Conservation (phyloP, 1,284 basidiomycete genomes). For the Malassezia furfur region DNA sequence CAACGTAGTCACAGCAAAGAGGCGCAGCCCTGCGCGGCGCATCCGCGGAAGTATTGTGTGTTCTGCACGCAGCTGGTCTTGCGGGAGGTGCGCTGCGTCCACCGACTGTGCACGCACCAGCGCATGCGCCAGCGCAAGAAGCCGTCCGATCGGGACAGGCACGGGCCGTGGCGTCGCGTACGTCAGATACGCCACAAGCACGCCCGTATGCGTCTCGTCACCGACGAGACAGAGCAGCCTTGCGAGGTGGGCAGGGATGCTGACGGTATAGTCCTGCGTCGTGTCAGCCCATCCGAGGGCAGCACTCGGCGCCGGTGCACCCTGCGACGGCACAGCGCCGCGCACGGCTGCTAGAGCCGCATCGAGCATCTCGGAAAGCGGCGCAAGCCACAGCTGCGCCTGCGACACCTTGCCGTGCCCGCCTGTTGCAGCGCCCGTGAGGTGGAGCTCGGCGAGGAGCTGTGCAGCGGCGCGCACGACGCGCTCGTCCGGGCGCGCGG, state of each 20-base stretch:
- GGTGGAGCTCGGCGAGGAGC: slow-evolving; percentile 25
- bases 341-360: slow-evolving; percentile 18
- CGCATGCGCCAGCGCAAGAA: slow-evolving; percentile 47
- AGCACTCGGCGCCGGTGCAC: background rate
- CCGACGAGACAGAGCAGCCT: slow-evolving; percentile 22
- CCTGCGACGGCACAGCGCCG: slow-evolving; percentile 18
- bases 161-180: slow-evolving; percentile 60
- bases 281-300: slow-evolving; percentile 2
- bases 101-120: slow-evolving; percentile 19
- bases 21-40: slow-evolving; percentile 19
- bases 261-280: slow-evolving; percentile 5
- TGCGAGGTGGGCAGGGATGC: slow-evolving; percentile 17
- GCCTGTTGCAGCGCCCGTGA: slow-evolving; percentile 24
- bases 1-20: slow-evolving; percentile 20
- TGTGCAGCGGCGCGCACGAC: slow-evolving; percentile 18
- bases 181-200: slow-evolving; percentile 19
- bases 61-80: slow-evolving; percentile 22
- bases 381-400: slow-evolving; percentile 30
- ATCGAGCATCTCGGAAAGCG: slow-evolving; percentile 17
- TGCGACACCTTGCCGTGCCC: slow-evolving; percentile 20
- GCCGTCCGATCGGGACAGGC: slow-evolving; percentile 60
- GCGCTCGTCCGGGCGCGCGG: background rate
- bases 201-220: background rate
- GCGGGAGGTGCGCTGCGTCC: background rate
- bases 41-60: slow-evolving; percentile 11